Evolutionary conservation across 2,329 filamentous ascomycete genomes (phyloP), one percentile per base, ranked within the genome.

Genomic region (Cercospora janseana): DNA sequence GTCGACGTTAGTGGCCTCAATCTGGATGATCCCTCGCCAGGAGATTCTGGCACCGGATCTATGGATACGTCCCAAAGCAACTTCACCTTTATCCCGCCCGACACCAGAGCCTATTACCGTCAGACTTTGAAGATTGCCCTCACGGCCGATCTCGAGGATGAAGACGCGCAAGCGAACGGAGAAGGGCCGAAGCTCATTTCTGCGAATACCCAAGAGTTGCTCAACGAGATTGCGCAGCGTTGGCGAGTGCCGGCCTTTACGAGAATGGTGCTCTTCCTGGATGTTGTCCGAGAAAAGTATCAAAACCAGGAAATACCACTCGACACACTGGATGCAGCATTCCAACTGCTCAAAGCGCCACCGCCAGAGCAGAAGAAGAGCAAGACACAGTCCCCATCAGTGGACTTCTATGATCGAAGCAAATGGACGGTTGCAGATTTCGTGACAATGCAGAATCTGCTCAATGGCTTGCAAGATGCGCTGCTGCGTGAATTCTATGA

Each of bases 221-320:
- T 98, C 55, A 87, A 86, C 53, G 92, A 97, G 68, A 78, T 96
- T 50, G 88, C 86, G 52, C 75, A 89, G 55, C 83, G 91, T 62
- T 98, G 93, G 93, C 85, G 93, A 42, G 79, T 98, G 55, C 90
- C 92, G 2, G 83, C 86, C 57, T 89, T 85, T 63, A 88, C 89
- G 3, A 81, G 90, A 35, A 77, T 89, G 44, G 82, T 95, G 4
- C 72, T 92, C 4, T 85, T 95, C 61, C 72, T 97, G 27, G 93
- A 97, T 71, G 87, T 94, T 49, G 80, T 89, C 5, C 80, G 85
- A 16, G 86, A 90, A 62, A 93, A 93, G 67, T 97, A 90, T 64
- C 74, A 89, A 37, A 86, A 95, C 59, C 83, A 88, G 58, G 87
- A 95, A 63, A 82, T 95, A 51, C 79, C 81, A 10, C 80, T 93